These are phyloP conservation scores for Neurospora sp. DNA, from an alignment of 495 filamentous ascomycete genomes.

Conservation along the genomic window DNA sequence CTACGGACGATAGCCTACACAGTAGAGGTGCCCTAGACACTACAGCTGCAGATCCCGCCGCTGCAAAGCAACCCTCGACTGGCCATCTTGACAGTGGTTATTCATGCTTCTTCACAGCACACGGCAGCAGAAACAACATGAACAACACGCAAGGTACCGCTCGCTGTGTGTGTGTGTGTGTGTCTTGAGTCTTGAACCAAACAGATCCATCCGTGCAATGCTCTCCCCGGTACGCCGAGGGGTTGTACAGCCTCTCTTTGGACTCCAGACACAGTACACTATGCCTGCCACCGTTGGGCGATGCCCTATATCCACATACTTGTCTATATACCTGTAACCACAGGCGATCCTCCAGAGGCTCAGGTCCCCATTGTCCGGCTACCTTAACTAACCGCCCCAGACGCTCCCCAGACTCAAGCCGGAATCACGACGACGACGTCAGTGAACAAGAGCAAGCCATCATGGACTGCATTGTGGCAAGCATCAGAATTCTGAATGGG, in stretches of 20 bases:
- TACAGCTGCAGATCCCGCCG: not conserved
- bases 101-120: not conserved
- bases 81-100: not conserved
- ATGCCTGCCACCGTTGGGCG: no score
- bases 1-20: not conserved
- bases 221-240: not conserved
- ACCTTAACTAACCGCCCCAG: not conserved
- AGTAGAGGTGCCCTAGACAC: not conserved
- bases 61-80: not conserved
- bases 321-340: not conserved
- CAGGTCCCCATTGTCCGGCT: not conserved
- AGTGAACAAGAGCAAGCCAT: not conserved
- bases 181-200: not conserved
- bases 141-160: not conserved
- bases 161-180: not conserved
- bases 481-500: not conserved
- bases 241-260: not conserved
- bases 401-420: not conserved
- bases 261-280: not conserved
- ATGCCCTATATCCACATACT: not conserved
- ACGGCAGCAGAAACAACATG: not conserved
- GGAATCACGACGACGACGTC: not conserved
- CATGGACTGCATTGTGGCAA: not conserved
- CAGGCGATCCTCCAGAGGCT: not conserved
- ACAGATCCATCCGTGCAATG: not conserved